Percentiles rank a stretch among this genome's conserved stretches.
Conservation (phyloP, 768 basidiomycete species). For the Trametes meyenii region DNA sequence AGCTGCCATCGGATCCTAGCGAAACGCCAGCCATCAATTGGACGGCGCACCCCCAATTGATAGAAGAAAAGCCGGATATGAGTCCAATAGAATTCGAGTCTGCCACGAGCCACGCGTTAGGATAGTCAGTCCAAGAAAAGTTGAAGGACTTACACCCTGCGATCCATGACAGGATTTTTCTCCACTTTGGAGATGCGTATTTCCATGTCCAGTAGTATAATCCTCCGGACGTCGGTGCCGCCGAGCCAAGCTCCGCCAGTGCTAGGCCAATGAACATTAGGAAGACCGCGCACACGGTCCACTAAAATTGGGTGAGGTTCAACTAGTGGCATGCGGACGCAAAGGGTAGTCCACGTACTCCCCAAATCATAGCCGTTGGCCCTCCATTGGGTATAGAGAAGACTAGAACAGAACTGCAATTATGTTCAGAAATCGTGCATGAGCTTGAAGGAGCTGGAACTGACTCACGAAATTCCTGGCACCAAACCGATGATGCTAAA, state of each 20-base stretch:
- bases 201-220: slow-evolving; percentile 44
- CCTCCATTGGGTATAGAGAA: slow-evolving; percentile 71
- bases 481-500: slow-evolving; percentile 37
- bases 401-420: slow-evolving; percentile 43
- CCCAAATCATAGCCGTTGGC: slow-evolving; percentile 72
- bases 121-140: background rate
- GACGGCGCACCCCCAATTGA: slow-evolving; percentile 43
- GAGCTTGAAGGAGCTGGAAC: background rate
- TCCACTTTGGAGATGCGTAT: slow-evolving; percentile 35
- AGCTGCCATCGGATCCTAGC: slow-evolving; percentile 34
- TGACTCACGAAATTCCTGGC: slow-evolving; percentile 27
- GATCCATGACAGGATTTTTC: slow-evolving; percentile 43
- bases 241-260: slow-evolving; percentile 40
- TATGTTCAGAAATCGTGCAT: no score
- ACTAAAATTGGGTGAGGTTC: slow-evolving; percentile 24
- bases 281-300: slow-evolving; percentile 38
- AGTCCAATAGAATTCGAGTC: slow-evolving; percentile 42
- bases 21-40: slow-evolving; percentile 44
- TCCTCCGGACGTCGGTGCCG: slow-evolving; percentile 41
- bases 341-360: slow-evolving; percentile 42
- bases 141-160: slow-evolving; percentile 39
- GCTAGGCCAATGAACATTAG: slow-evolving; percentile 38
- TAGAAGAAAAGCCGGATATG: slow-evolving; percentile 36
- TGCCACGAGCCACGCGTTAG: background rate
- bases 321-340: no score